Evolutionary conservation across 768 basidiomycete species (phyloP), one percentile per base, ranked within the genome.

Genomic region (Flagelloscypha sp.): DNA sequence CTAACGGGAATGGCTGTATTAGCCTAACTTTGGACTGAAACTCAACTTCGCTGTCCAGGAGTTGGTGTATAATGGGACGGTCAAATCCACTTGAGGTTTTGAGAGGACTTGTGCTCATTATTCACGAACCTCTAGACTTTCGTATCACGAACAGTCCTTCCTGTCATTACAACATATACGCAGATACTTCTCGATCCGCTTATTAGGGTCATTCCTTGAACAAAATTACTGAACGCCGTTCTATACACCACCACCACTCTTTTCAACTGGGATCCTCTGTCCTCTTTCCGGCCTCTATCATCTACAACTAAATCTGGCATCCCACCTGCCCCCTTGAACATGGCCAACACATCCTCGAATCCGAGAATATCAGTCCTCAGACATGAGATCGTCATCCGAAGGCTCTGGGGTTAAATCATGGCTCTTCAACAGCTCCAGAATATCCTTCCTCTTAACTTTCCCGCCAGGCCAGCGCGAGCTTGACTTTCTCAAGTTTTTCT

Each of bases 271-370:
- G 38, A 74, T 75, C 44, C 57, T 54, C 34, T 16, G 11, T 19
- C 19, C 37, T 33, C 33, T 7, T 20, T 33, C n/a, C 21, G 13
- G 11, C 24, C 30, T 11, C 24, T 17, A 33, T 41, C 49, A 23
- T 59, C 68, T 40, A 58, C 60, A 68, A 72, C 53, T 54, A 70
- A 48, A 79, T 71, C 44, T 83, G 83, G 54, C 30, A 95, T 58
- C 18, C 70, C 68, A 19, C 58, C 56, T 47, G 68, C 63, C 15
- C 58, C 56, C 32, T 63, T 58, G 54, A 85, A 75, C 3, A 85
- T 90, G 41, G 83, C 79, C 53, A 93, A 66, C 1, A 88, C 85
- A 52, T 87, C 83, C 22, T 76, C 70, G 27, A n/a, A n/a, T n/a
- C n/a, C n/a, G n/a, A n/a, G n/a, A n/a, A n/a, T n/a, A n/a, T n/a